Evolutionary conservation across 441 rosid species (phyloP), one percentile per base, ranked within the genome.

Genomic region (Gossypium lobatum): DNA sequence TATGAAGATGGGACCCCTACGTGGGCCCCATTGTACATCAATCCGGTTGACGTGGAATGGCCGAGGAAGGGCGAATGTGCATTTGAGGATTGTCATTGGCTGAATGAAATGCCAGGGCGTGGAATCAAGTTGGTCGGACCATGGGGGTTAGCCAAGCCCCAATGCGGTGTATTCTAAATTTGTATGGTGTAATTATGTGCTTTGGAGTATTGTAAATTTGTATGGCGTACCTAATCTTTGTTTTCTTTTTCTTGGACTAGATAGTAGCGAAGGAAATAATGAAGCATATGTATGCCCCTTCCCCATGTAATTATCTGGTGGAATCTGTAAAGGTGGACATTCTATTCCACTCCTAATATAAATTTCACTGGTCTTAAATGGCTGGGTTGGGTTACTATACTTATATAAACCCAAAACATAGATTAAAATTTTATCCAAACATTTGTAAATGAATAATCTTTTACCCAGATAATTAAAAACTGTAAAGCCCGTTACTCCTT

Each of bases 1-100:
- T 93, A 80, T 16, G 98, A 93, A 80, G 98, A 93, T 84, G 98
- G 98, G 63, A 93, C 98, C 42, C 96, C 98, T 0, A 83, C 86
- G 0, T 93, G 97, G 97, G 88, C 89, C 8, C 93, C 91, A 0
- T 52, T 67, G 8, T 85, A 78, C 48, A 84, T 91, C 0, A 42
- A 54, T 68, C 93, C 98, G 0, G 66, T 9, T 0, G 87, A 92
- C 9, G 88, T 91, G 76, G 84, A 73, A 71, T 78, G 82, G 77
- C 81, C 79, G 0, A 74, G 72, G 65, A 61, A 73, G 57, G 80
- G 81, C 0, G 75, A 73, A 7, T 94, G 97, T 79, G 75, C 79
- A 25, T 94, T 92, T 52, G 93, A 91, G 4, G 98, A 94, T 21
- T 92, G 97, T 63, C 91, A 89, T 61, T 94, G 93, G 91, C 92